Evolutionary conservation across 257 asterid species (phyloP).

Genomic region (Rubia yunnanensis): DNA sequence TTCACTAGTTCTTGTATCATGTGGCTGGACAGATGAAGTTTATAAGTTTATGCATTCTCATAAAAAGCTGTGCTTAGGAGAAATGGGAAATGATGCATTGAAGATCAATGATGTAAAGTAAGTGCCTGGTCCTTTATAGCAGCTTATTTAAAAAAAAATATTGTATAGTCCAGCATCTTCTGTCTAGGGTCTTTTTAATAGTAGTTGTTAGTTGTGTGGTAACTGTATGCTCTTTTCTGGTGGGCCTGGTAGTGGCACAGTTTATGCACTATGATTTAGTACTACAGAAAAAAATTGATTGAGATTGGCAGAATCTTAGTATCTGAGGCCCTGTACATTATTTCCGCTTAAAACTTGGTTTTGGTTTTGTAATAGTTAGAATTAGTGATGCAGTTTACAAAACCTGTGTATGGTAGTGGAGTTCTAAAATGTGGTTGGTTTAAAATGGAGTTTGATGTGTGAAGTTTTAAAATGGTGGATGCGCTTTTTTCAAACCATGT

Average conservation of each 20-base stretch:
- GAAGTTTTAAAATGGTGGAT: no score
- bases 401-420: no score
- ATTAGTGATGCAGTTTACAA: no score
- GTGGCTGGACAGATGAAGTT: conserved; percentile 86
- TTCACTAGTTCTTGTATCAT: conserved; percentile 45
- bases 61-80: conserved; percentile 46
- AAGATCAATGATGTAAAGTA: conserved; percentile 52
- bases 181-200: not conserved
- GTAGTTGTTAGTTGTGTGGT: not conserved
- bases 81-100: conserved; percentile 24
- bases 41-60: conserved; percentile 50
- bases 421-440: no score
- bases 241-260: not conserved
- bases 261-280: not conserved
- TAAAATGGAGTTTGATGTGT: no score
- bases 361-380: no score
- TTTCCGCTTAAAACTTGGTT: no score
- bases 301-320: not conserved
- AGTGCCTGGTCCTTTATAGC: conserved; percentile 22
- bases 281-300: not conserved
- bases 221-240: not conserved
- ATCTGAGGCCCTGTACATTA: no score
- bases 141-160: no score
- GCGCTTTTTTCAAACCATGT: no score
- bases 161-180: not conserved